Conservation (phyloP, 2,329 filamentous ascomycete genomes). For the Falciphora oryzae region DNA sequence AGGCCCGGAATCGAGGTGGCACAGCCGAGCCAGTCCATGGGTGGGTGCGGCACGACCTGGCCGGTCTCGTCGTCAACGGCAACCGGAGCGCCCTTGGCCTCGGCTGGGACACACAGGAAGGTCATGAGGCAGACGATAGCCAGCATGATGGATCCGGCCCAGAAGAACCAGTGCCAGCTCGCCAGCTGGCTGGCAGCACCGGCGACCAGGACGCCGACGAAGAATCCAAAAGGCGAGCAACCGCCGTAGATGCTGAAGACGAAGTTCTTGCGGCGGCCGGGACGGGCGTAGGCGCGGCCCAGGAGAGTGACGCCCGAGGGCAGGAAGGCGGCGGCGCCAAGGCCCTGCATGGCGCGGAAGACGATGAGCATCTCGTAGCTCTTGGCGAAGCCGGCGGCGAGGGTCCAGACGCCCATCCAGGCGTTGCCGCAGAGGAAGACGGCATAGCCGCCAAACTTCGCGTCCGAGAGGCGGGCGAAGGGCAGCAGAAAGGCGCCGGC, state of each 20-base stretch:
- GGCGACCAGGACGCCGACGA: slow-evolving; percentile 51
- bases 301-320: slow-evolving; percentile 55
- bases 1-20: slow-evolving; percentile 49
- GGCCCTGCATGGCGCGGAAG: slow-evolving; percentile 53
- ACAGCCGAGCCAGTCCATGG: slow-evolving; percentile 59
- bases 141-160: slow-evolving; percentile 44
- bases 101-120: slow-evolving; percentile 11
- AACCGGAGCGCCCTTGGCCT: slow-evolving; percentile 11
- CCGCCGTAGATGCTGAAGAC: slow-evolving; percentile 44
- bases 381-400: slow-evolving; percentile 50
- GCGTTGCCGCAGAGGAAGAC: slow-evolving; percentile 37
- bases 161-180: slow-evolving; percentile 56
- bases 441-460: slow-evolving; percentile 35
- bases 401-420: slow-evolving; percentile 49
- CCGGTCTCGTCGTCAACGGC: slow-evolving; percentile 21
- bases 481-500: slow-evolving; percentile 42
- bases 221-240: slow-evolving; percentile 40
- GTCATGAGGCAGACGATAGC: slow-evolving; percentile 33
- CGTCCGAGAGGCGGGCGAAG: slow-evolving; percentile 31
- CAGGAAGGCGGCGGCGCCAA: slow-evolving; percentile 54
- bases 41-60: slow-evolving; percentile 20
- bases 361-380: slow-evolving; percentile 54
- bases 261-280: slow-evolving; percentile 56
- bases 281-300: slow-evolving; percentile 48
- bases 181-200: slow-evolving; percentile 49